These are phyloP conservation scores for Sporisorium iseilematis-ciliati DNA, from an alignment of 1,284 basidiomycete species.

Conservation along the genomic window DNA sequence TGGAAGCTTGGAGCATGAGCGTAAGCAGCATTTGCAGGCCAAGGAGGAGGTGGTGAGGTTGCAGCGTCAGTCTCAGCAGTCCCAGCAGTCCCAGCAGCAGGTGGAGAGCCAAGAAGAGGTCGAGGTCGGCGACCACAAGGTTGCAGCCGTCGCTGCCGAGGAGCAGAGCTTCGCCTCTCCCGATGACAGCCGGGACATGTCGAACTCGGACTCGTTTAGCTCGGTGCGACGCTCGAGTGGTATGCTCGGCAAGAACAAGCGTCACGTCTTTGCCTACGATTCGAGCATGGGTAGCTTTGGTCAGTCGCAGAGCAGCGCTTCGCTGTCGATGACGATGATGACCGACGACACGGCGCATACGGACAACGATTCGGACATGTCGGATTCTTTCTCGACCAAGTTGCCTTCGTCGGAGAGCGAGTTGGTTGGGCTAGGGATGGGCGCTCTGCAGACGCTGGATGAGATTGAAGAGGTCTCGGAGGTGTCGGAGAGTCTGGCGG, in stretches of 20 bases:
- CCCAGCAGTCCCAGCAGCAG: slow-evolving; percentile 5
- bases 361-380: slow-evolving; percentile 43
- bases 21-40: slow-evolving; percentile 59
- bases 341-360: slow-evolving; percentile 48
- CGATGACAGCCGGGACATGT: slow-evolving; percentile 26
- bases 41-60: slow-evolving; percentile 49
- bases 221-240: slow-evolving; percentile 30
- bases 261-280: slow-evolving; percentile 65
- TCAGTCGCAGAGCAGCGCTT: slow-evolving; percentile 53
- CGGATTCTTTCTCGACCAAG: slow-evolving; percentile 35
- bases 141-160: not conserved
- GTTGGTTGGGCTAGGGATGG: slow-evolving; percentile 42
- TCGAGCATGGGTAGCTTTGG: slow-evolving; percentile 60
- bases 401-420: slow-evolving; percentile 34
- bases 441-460: slow-evolving; percentile 49
- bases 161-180: slow-evolving; percentile 27
- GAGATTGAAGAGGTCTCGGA: slow-evolving; percentile 60
- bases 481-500: slow-evolving; percentile 39
- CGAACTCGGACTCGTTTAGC: slow-evolving; percentile 22
- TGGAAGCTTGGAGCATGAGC: slow-evolving; percentile 65
- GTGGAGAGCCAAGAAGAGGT: not conserved
- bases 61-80: slow-evolving; percentile 21
- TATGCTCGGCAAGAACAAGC: slow-evolving; percentile 55
- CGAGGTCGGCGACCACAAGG: slow-evolving; percentile 4
- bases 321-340: slow-evolving; percentile 40